These are phyloP conservation scores for Lachnellula willkommii DNA, from an alignment of 2,329 filamentous ascomycete genomes.

Conservation along the genomic window DNA sequence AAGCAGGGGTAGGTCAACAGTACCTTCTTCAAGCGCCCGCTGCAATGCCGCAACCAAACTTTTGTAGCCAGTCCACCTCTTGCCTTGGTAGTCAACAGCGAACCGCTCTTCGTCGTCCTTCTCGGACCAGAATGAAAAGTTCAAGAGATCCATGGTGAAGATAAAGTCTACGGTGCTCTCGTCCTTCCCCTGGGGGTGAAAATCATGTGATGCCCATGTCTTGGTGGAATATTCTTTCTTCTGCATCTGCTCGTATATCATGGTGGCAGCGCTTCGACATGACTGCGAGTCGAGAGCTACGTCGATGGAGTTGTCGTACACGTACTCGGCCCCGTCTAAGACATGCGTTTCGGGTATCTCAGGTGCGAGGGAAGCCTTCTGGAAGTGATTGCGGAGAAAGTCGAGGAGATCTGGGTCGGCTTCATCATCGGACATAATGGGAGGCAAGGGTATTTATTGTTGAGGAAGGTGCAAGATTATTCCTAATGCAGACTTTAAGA, in stretches of 20 bases:
- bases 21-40: constrained; percentile 82
- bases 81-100: constrained; percentile 73
- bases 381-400: constrained; percentile 74
- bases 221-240: constrained; percentile 76
- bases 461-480: neutral
- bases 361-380: constrained; percentile 49
- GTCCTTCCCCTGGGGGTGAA: constrained; percentile 81
- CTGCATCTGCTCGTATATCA: constrained; percentile 77
- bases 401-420: constrained; percentile 82
- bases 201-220: constrained; percentile 80
- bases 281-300: constrained; percentile 80
- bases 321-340: constrained; percentile 73
- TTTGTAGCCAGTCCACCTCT: constrained; percentile 90
- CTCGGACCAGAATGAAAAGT: constrained; percentile 96
- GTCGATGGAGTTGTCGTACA: constrained; percentile 90
- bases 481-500: neutral
- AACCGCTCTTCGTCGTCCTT: constrained; percentile 63
- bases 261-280: constrained; percentile 74
- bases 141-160: constrained; percentile 94
- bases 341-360: constrained; percentile 72
- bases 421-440: constrained; percentile 83
- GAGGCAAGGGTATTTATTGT: neutral
- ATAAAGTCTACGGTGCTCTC: constrained; percentile 83
- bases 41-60: constrained; percentile 84
- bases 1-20: constrained; percentile 15